Evolutionary conservation across 805 yeast species (phyloP).

Genomic region (Kuraishia cidri): DNA sequence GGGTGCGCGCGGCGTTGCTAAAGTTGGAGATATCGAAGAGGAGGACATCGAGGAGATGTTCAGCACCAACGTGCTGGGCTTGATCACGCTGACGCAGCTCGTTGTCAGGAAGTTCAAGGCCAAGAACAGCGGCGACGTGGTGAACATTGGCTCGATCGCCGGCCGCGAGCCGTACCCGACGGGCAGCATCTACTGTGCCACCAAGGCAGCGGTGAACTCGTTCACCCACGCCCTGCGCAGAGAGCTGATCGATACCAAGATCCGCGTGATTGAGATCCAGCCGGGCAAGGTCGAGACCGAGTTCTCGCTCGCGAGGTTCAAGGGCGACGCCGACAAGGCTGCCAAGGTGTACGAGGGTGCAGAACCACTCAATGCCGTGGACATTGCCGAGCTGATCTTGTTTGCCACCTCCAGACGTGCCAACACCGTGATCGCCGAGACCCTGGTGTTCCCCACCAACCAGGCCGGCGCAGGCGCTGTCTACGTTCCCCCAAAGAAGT

Average conservation of each 20-base stretch:
- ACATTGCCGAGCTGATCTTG: slow-evolving; percentile 52
- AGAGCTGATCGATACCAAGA: slow-evolving; percentile 62
- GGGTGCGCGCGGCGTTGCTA: slow-evolving; percentile 33
- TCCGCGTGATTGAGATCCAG: slow-evolving; percentile 57
- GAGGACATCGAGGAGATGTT: slow-evolving; percentile 33
- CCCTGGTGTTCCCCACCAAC: slow-evolving; percentile 64
- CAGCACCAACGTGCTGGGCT: slow-evolving; percentile 36
- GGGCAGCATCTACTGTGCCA: slow-evolving; percentile 64
- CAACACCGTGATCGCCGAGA: slow-evolving; percentile 59
- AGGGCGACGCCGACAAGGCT: slow-evolving; percentile 46
- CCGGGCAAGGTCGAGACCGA: slow-evolving; percentile 71
- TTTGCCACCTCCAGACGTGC: slow-evolving; percentile 47
- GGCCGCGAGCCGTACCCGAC: slow-evolving; percentile 67
- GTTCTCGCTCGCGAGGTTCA: slow-evolving; percentile 50
- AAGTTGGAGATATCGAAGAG: slow-evolving; percentile 26
- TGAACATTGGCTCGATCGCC: slow-evolving; percentile 62
- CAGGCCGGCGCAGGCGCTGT: slow-evolving; percentile 51
- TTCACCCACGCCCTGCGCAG: slow-evolving; percentile 58
- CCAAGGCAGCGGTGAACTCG: slow-evolving; percentile 54
- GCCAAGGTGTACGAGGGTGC: slow-evolving; percentile 46
- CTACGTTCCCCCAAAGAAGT: too few relatives aligned
- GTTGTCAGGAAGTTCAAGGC: slow-evolving; percentile 30
- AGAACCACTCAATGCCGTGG: slow-evolving; percentile 48
- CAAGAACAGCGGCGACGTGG: slow-evolving; percentile 43
- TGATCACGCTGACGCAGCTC: slow-evolving; percentile 34